A percentile compares a stretch with the other conserved stretches of the same genome.
Conservation (phyloP, 495 filamentous ascomycete species). For the Hyaloscypha bicolor region DNA sequence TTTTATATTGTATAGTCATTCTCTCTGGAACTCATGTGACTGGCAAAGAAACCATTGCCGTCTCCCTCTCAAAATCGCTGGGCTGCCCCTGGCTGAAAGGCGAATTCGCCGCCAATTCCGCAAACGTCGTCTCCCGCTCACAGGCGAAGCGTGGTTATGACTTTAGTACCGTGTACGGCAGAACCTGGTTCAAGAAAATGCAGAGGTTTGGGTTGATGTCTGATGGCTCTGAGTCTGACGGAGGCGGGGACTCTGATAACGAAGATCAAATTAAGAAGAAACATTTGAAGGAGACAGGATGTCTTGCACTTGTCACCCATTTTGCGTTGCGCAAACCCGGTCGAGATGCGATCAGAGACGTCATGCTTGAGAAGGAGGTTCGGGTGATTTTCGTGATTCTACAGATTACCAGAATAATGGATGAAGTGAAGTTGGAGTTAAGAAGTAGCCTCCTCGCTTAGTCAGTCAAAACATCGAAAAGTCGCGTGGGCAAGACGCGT, state of each 20-base stretch:
- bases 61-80: slow-evolving; percentile 3
- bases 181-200: neutral
- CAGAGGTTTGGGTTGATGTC: neutral
- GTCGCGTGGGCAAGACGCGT: slow-evolving; percentile 11
- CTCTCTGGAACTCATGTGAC: slow-evolving; percentile 2
- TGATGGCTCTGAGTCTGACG: slow-evolving; percentile 1
- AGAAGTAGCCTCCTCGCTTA: slow-evolving; percentile 2
- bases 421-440: neutral
- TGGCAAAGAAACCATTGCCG: slow-evolving; percentile 7
- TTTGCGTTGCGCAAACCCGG: neutral
- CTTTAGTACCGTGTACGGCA: neutral
- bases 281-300: neutral
- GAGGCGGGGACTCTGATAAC: neutral
- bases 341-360: slow-evolving; percentile 2
- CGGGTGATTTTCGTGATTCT: slow-evolving; percentile 6
- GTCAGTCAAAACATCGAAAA: slow-evolving; percentile 11
- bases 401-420: neutral
- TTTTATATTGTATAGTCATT: neutral
- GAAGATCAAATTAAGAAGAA: neutral
- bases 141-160: neutral
- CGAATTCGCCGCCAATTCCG: neutral
- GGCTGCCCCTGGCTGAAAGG: slow-evolving; percentile 4
- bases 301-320: neutral
- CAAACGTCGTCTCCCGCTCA: slow-evolving; percentile 3
- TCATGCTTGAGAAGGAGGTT: neutral